Evolutionary conservation across 2,329 filamentous ascomycete genomes (phyloP), one percentile per base, ranked within the genome.

Genomic region (Neofusicoccum ribis): DNA sequence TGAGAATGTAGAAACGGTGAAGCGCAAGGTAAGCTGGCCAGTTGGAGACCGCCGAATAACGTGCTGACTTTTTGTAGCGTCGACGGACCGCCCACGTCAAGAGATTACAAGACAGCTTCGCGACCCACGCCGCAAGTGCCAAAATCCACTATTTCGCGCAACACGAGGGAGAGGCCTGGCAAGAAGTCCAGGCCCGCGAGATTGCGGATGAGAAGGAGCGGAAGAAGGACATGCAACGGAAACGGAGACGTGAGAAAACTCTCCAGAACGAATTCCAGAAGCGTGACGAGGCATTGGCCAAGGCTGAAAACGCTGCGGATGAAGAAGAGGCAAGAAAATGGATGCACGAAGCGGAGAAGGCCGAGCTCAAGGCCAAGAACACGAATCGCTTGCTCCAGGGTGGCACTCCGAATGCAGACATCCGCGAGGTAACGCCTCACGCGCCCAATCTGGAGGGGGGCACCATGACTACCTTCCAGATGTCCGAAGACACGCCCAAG

Each of bases 201-300:
- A 84, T 97, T 7, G 90, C 91, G 67, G 93, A 94, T 67, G 95
- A 99, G 78, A 99, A 99, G 81, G 95, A 99, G 79, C 92, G 95
- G 69, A 99, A 99, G 83, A 99, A 99, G 82, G 95, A 99, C 74
- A 98, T 99, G 92, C 95, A 99, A 77, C 91, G 95, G 68, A 99
- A 98, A 82, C 88, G 95, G 67, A 89, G 95, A 49, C 90, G 95
- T 17, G 94, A 98, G 77, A 97, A 97, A 84, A 93, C 93, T 3
- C 90, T 96, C 66, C 94, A 93, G 6, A 91, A 96, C 71, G 94
- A 97, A 72, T 83, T 84, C 75, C 89, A 93, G 75, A 95, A 96
- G 80, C 91, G 95, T 68, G 87, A 90, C 3, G 87, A 90, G 69
- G 91, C 92, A 3, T 83, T 96, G 50, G 88, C 90, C 68, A 90